phyloP scores from a whole-genome alignment of 305 asterid species.

The Plantago rigida region DNA sequence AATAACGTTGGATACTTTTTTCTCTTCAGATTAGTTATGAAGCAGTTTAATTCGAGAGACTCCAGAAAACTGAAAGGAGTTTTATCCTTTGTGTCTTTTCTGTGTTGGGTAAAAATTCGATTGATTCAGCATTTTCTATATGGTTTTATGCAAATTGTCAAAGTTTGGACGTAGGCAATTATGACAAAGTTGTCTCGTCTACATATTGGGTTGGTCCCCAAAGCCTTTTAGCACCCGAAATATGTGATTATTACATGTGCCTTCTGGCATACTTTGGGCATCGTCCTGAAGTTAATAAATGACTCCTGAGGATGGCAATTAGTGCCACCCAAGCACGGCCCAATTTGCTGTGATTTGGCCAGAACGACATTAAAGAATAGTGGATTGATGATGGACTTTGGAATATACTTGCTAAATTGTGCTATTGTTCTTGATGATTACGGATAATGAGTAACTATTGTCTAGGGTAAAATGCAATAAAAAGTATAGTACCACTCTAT shows the following conservation, averaged over 20 bases:
- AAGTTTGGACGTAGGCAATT: constrained; percentile 6
- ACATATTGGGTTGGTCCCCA: constrained; percentile 15
- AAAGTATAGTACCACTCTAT: too few species aligned
- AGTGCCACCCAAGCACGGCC: too few species aligned
- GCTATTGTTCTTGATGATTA: too few species aligned
- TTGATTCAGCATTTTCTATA: not conserved
- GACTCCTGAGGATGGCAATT: too few species aligned
- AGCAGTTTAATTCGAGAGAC: constrained; percentile 2
- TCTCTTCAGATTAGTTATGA: not conserved
- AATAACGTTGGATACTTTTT: constrained; percentile 31
- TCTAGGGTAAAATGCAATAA: too few species aligned
- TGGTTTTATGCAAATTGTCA: constrained; percentile 3
- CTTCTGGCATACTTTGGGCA: not conserved
- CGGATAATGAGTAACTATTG: too few species aligned
- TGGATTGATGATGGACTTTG: too few species aligned
- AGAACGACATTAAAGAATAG: too few species aligned
- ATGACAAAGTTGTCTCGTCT: not conserved
- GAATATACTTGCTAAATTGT: too few species aligned
- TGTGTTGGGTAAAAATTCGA: not conserved
- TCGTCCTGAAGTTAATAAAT: too few species aligned
- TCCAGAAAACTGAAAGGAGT: too few species aligned
- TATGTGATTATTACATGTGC: not conserved
- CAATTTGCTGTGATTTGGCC: too few species aligned
- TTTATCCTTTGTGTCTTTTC: not conserved
- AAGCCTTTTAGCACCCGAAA: not conserved